Evolutionary conservation across 345 rosid species (phyloP), one percentile per base, ranked within the genome.

Genomic region (Excoecaria cochinchinensis): DNA sequence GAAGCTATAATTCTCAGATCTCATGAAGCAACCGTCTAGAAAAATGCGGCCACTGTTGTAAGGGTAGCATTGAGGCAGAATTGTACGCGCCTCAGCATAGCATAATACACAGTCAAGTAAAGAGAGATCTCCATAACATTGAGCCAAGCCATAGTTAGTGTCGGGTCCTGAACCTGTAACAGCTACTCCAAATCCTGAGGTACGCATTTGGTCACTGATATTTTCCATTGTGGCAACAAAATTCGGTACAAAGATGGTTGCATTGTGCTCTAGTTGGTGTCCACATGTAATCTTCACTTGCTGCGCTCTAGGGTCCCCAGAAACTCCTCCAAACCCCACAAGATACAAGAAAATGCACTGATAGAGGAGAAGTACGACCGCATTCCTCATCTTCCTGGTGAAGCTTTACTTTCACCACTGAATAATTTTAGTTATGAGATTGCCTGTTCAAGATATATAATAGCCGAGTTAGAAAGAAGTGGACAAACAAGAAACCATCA

Each of bases 21-120:
- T 86, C 99, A 95, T 91, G 88, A 95, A 95, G 83, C 99, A 95
- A 1, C 99, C 99, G 4, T 95, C 98, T 12, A 92, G 97, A 69
- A 64, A 95, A 80, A 95, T 87, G 65, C 93, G 77, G 8, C 98
- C 99, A 0, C 94, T 90, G 38, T 86, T 92, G 78, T 69, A 6
- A 42, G 99, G 99, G 76, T 88, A 95, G 84, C 99, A 95, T 71
- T 92, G 89, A 0, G 99, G 99, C 64, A 95, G 95, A 53, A 88
- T 55, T 12, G 97, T 90, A 0, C 98, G 87, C 12, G 94, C 99
- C 86, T 91, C 95, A 0, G 99, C 97, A 70, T 91, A 95, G 67
- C 99, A 95, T 72, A 95, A 77, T 9, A 89, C 95, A 75, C 99
- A 95, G 71, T 95, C 99, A 40, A 88, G 86, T 66, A 79, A 71